Conservation (phyloP, 208 protist genomes). For the Wallacemonas sp. region DNA sequence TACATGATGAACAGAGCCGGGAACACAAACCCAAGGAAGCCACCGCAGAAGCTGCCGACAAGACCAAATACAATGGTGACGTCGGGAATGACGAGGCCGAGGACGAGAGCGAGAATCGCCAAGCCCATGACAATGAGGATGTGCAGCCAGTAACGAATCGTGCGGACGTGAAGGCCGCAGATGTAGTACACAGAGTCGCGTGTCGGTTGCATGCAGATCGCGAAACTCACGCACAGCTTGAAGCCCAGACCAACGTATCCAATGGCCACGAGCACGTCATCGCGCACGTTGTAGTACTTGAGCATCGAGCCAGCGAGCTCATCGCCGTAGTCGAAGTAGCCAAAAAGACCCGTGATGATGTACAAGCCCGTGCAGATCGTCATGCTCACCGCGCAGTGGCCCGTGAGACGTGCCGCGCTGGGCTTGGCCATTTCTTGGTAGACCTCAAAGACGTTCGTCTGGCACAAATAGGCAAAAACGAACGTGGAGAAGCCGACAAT, state of each 20-base stretch:
- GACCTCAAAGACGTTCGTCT: constrained; percentile 76
- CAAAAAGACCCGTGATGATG: constrained; percentile 71
- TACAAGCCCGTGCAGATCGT: constrained; percentile 66
- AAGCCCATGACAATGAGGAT: constrained; percentile 54
- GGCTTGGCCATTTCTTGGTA: constrained; percentile 61
- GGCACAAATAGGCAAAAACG: constrained; percentile 81
- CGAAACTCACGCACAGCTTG: constrained; percentile 77
- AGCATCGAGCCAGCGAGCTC: constrained; percentile 60
- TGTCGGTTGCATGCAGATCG: constrained; percentile 71
- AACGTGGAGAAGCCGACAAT: constrained; percentile 76
- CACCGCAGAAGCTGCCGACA: constrained; percentile 71
- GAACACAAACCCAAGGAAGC: constrained; percentile 81
- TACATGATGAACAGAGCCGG: constrained; percentile 87
- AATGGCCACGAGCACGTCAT: constrained; percentile 47
- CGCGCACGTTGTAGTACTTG: constrained; percentile 53
- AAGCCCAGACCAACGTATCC: constrained; percentile 67
- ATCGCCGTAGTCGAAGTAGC: constrained; percentile 75
- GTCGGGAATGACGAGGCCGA: constrained; percentile 69
- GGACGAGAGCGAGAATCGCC: constrained; percentile 49
- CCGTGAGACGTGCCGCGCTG: constrained; percentile 39
- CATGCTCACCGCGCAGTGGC: constrained; percentile 55
- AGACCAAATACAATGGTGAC: constrained; percentile 81
- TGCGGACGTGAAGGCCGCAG: constrained; percentile 44
- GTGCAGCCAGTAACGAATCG: constrained; percentile 58
- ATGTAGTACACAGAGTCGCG: constrained; percentile 73